Base-by-base conservation (phyloP, 2,329 filamentous ascomycete genomes). In the Apiospora phragmitis region DNA sequence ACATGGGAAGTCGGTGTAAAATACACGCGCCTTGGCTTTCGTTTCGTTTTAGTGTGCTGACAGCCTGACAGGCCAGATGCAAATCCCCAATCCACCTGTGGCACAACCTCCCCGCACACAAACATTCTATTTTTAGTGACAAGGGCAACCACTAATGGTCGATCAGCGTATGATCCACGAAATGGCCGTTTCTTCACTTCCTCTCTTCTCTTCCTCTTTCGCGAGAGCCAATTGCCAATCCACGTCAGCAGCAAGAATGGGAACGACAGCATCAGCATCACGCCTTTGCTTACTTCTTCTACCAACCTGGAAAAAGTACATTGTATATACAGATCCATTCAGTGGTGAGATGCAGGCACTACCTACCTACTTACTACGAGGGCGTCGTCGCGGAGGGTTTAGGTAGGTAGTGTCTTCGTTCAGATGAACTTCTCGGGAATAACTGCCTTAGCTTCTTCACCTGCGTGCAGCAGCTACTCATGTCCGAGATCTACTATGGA, bases 41-140 rank as follows among this genome's bases (percentile, higher is more conserved):
- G 55, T 62, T 62, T 35, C 32, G 18, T 38, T 38, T 62, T 62
- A 62, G 55, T 62, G 55, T 62, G 55, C 55, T 62, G 55, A 62
- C 51, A 32, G 6, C n/a, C n/a, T n/a, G 26, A 24, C 47, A 51
- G 16, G 16, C 38, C 29, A 35, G 29, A 11, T 21, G 51, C 55
- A n/a, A 62, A 62, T 62, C 55, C 29, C 29, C 29, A 59, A 55
- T 8, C 26, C 49, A 29, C 49, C 26, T 9, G 55, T 62, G 55
- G 55, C 21, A 62, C 55, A 11, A 38, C 29, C 43, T 59, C 55
- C 55, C 55, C 55, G 55, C 55, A 62, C 55, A n/a, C 51, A 59
- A 11, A 18, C 18, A 14, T n/a, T 32, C 55, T 62, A 62, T 62
- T 62, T 62, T 38, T 62, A 62, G 55, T 21, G 21, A 8, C 29